Percentiles rank a stretch among this genome's conserved stretches.
Conservation (phyloP, 345 rosid species). For the Citrus australasica region DNA sequence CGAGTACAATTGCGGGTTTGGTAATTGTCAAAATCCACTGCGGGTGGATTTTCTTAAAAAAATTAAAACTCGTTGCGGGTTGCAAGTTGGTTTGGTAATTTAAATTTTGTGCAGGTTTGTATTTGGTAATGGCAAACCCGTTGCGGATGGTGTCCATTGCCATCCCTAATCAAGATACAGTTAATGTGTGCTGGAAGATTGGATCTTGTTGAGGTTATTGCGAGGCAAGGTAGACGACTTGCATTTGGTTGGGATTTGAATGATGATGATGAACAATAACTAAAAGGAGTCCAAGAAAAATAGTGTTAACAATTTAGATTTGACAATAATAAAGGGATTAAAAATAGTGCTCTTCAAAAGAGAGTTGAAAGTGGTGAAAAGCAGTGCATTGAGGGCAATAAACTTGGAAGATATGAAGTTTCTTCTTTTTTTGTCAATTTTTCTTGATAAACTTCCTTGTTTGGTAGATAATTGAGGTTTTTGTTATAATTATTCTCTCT, state of each 20-base stretch:
- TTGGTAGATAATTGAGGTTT: conserved; percentile 56
- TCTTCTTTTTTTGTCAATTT: conserved; percentile 22
- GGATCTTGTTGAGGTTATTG: conserved; percentile 68
- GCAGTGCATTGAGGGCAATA: conserved; percentile 2
- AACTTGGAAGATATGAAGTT: conserved; percentile 19
- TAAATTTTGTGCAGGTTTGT: too few relatives aligned
- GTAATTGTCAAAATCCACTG: too few relatives aligned
- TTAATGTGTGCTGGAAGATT: conserved; percentile 54
- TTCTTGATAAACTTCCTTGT: conserved; percentile 31
- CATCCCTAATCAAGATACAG: conserved; percentile 33
- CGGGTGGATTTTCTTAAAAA: too few relatives aligned
- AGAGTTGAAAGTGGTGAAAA: neutral
- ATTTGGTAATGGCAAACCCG: too few relatives aligned
- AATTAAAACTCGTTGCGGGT: too few relatives aligned
- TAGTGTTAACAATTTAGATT: conserved; percentile 13
- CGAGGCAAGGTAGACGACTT: conserved; percentile 74
- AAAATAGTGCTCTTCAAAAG: conserved; percentile 12
- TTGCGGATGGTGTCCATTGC: too few relatives aligned
- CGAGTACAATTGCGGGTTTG: too few relatives aligned
- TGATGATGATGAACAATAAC: conserved; percentile 21
- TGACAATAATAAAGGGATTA: conserved; percentile 16
- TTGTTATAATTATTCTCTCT: neutral
- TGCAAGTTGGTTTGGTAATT: too few relatives aligned
- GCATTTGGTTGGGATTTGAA: conserved; percentile 80
- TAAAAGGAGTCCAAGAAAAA: conserved; percentile 2